Base-by-base conservation (phyloP, 1,284 basidiomycete genomes). In the Puccinia horiana region DNA sequence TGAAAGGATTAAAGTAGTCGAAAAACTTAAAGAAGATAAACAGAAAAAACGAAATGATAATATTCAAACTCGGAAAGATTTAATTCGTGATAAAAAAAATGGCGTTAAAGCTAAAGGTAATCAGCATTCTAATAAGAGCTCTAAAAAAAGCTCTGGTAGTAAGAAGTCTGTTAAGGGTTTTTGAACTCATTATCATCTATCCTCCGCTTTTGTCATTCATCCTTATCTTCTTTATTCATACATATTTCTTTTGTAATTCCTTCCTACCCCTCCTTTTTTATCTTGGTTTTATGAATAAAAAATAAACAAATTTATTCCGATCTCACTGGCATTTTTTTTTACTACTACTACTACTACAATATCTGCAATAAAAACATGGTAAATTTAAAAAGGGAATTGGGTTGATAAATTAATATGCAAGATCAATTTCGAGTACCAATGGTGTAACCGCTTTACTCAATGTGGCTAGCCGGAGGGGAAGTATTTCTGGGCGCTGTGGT, bases 21-120 rank as follows among this genome's bases (percentile, higher is more conserved):
- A 81, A 35, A 81, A 81, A 74, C 58, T 73, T 35, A 69, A 81
- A 20, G 56, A 49, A 42, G 69, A 81, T 47, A 73, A 74, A 29
- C 79, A 73, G 37, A 81, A 81, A 56, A 81, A 81, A 65, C 49
- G 79, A 14, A 74, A 18, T 12, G 70, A 81, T 32, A 81, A 81
- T 40, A 81, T 81, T 61, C 67, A 81, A 35, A 44, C 58, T 32
- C 49, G 78, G 40, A 81, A 81, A 42, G 78, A 81, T 32, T 70
- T 74, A 49, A 81, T 81, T 11, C 67, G 78, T 5, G 69, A 72
- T 42, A 81, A 81, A 35, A 72, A 74, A 44, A 72, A 72, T 1
- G 78, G 78, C 26, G 49, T 72, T 9, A 81, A 74, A 58, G 78
- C 78, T 63, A 81, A 81, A 47, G 77, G 77, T 12, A 78, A 78